Base-by-base conservation (phyloP, 2,329 filamentous ascomycete genomes). In the Fusarium decemcellulare region DNA sequence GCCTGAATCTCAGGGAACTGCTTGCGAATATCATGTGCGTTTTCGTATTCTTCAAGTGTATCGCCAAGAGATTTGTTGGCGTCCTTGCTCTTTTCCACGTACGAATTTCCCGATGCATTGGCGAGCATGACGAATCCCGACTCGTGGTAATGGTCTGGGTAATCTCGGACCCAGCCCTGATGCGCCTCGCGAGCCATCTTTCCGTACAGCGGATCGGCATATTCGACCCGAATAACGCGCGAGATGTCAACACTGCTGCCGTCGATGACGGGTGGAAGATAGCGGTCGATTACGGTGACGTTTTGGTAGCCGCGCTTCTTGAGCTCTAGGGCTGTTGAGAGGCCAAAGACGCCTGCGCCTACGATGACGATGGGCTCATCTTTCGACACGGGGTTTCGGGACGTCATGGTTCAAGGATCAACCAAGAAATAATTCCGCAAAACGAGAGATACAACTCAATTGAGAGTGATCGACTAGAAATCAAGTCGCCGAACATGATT, bases 181-280 rank as follows among this genome's bases (percentile, higher is more conserved):
- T 72, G 62, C 4, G 78, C 75, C 52, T 79, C 76, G 14, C 65
- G 66, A 5, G 88, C 90, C 55, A 93, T 86, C 44, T 81, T 80
- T 6, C 88, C 84, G 73, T 93, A 93, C 14, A 87, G 82, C 0
- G 84, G 78, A 68, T 90, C 86, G 12, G 89, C 88, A 72, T 93
- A 93, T 79, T 93, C 91, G 46, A 79, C 71, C 7, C 81, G 78
- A 44, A 83, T 77, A 59, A 82, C 77, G 16, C 81, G 79, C 6
- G 81, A 82, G 16, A 80, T 76, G 61, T 83, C 81, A n/a, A 81
- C 79, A 46, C 79, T 81, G 59, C 81, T 80, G 30, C 78, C 78
- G 12, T 82, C 79, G 4, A 74, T 68, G 2, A 78, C 76, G 0
- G 81, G 80, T 5, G 81, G 80, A 0, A 78, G 66, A 52, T 74